A percentile compares a stretch with the other conserved stretches of the same genome.
phyloP scores from a whole-genome alignment of 148 eudicot species.

The Chenopodium suecicum region DNA sequence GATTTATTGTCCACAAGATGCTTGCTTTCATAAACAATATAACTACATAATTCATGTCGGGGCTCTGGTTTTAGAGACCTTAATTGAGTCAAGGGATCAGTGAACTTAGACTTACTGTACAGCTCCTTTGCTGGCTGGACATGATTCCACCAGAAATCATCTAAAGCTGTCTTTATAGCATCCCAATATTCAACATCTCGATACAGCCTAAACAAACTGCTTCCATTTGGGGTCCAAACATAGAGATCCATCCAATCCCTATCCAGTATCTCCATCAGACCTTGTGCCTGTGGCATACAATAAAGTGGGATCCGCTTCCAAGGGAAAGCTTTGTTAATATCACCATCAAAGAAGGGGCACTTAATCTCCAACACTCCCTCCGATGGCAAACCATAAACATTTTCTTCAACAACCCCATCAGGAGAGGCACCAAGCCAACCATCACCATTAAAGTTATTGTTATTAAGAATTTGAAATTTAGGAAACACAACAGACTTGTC shows the following conservation, averaged over 20 bases:
- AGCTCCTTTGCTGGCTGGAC: slow-evolving; percentile 72
- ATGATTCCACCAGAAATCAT: slow-evolving; percentile 91
- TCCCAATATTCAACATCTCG: slow-evolving; percentile 74
- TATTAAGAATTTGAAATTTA: slow-evolving; percentile 51
- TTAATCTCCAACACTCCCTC: slow-evolving; percentile 74
- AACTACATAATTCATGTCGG: slow-evolving; percentile 47
- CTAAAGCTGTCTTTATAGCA: slow-evolving; percentile 48
- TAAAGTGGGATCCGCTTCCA: slow-evolving; percentile 63
- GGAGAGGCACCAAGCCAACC: slow-evolving; percentile 86
- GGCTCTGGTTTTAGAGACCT: slow-evolving; percentile 52
- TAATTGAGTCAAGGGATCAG: slow-evolving; percentile 51
- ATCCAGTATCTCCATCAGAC: slow-evolving; percentile 79
- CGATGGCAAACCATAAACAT: slow-evolving; percentile 46
- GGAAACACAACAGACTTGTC: slow-evolving; percentile 54
- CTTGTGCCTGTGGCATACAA: slow-evolving; percentile 86
- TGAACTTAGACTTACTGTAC: slow-evolving; percentile 35
- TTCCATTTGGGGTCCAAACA: slow-evolving; percentile 71
- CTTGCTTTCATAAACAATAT: slow-evolving; percentile 54
- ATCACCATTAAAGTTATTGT: slow-evolving; percentile 38
- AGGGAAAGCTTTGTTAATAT: slow-evolving; percentile 46
- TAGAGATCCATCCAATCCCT: slow-evolving; percentile 88
- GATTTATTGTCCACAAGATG: slow-evolving; percentile 45
- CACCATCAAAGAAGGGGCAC: slow-evolving; percentile 69
- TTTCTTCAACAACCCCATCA: slow-evolving; percentile 58
- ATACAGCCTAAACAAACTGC: slow-evolving; percentile 69